Evolutionary conservation across 1,139 yeast species (phyloP), one percentile per base, ranked within the genome.

Genomic region (Geotrichum fermentans): DNA sequence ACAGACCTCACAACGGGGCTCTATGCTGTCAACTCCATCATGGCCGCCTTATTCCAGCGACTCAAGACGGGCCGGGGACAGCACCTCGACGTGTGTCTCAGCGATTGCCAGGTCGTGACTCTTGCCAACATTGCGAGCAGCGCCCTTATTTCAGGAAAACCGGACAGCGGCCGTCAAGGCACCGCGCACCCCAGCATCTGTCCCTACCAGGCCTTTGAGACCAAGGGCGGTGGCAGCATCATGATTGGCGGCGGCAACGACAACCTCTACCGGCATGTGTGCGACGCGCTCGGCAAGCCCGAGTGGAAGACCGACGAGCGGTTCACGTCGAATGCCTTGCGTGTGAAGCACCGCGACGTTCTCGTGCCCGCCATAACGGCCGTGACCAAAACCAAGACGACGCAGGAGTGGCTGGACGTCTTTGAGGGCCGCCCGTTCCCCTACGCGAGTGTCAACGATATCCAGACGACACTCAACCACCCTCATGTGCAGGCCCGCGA

Each of bases 171-270:
- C 5, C 60, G 74, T 4, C 71, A 65, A 52, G 74, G 74, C 14
- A 68, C 73, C 4, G 70, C 71, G 16, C 74, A 71, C 51, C 73
- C 74, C 1, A 64, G 71, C 22, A 71, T 71, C 39, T 68, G 70
- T 37, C 74, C 74, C 1, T 71, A 71, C 57, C 72, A 71, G 53
- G 70, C 72, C 1, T 71, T 71, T 48, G 67, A 64, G 14, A 70
- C 73, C 7, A 58, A 56, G 10, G 61, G 60, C 17, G 72, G 68
- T 29, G 68, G 67, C 37, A 56, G 60, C 32, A 65, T 70, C 33
- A 66, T 70, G 69, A 64, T 71, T 46, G 74, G 74, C n/a, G 73
- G 73, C 11, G 73, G 73, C 7, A 70, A 70, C 50, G 73, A 71
- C 55, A 65, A 64, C 34, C 60, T 68, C 44, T 70, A 64, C 57